These are phyloP conservation scores for Penicillium parvum DNA, from an alignment of 495 filamentous ascomycete genomes.

Conservation along the genomic window DNA sequence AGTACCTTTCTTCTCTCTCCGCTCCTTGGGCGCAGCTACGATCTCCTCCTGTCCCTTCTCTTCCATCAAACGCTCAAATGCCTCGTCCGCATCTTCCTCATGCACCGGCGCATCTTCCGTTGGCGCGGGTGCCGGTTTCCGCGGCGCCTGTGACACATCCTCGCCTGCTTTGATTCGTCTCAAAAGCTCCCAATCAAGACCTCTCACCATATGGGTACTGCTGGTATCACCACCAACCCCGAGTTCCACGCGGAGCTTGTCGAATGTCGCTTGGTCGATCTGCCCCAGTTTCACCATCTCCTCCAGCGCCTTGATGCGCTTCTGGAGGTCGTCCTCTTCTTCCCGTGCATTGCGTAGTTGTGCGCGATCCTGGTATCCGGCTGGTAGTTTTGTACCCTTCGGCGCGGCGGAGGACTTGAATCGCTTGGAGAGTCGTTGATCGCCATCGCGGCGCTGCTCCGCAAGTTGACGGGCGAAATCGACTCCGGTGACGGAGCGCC, in stretches of 20 bases:
- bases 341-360: slow-evolving; percentile 35
- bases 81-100: slow-evolving; percentile 61
- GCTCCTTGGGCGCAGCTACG: slow-evolving; percentile 36
- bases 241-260: slow-evolving; percentile 66
- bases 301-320: slow-evolving; percentile 72
- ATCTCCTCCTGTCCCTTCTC: slow-evolving; percentile 57
- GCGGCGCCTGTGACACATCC: slow-evolving; percentile 46
- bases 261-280: slow-evolving; percentile 72
- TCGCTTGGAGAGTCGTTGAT: slow-evolving; percentile 52
- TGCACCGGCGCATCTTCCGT: slow-evolving; percentile 4
- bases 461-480: slow-evolving; percentile 86
- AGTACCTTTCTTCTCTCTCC: slow-evolving; percentile 64
- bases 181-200: slow-evolving; percentile 79
- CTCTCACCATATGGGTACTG: slow-evolving; percentile 85
- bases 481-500: slow-evolving; percentile 61
- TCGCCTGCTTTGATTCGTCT: slow-evolving; percentile 69
- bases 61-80: slow-evolving; percentile 67
- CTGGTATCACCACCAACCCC: slow-evolving; percentile 71
- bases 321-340: slow-evolving; percentile 46
- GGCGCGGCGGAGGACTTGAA: slow-evolving; percentile 77
- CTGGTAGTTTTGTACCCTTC: slow-evolving; percentile 73
- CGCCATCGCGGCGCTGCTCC: slow-evolving; percentile 58
- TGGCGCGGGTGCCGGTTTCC: slow-evolving; percentile 14
- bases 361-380: slow-evolving; percentile 85
- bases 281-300: slow-evolving; percentile 77